A percentile compares a stretch with the other conserved stretches of the same genome.
Evolutionary conservation across 768 basidiomycete genomes (phyloP).

Genomic region (Psilocybe sp.): DNA sequence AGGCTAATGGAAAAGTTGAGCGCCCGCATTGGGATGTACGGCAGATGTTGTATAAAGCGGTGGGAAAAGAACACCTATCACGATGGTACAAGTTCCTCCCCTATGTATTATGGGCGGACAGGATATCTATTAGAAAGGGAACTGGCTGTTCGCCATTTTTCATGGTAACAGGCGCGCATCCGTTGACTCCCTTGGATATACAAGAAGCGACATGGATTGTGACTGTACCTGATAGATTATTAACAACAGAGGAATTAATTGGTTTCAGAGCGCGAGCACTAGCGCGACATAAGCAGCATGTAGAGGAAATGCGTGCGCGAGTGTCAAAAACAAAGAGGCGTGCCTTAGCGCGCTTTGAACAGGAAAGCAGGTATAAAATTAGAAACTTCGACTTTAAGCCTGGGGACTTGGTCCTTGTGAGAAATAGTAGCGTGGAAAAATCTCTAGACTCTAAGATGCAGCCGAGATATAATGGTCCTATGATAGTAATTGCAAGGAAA

Average conservation of each 20-base stretch:
- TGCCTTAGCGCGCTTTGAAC: constrained; percentile 1
- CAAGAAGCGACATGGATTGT: constrained; percentile 25
- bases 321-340: constrained; percentile 4
- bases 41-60: constrained; percentile 17
- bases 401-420: constrained; percentile 3
- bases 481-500: constrained; percentile 17
- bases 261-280: constrained; percentile 15
- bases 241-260: constrained; percentile 19
- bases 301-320: constrained; percentile 15
- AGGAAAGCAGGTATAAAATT: not conserved
- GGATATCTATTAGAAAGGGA: constrained; percentile 19
- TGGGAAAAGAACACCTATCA: constrained; percentile 14
- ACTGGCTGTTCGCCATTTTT: constrained; percentile 29
- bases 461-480: constrained; percentile 23
- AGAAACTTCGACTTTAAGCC: not conserved
- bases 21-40: constrained; percentile 17
- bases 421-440: constrained; percentile 11
- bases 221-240: constrained; percentile 10
- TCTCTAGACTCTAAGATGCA: constrained; percentile 21
- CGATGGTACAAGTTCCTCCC: constrained; percentile 27
- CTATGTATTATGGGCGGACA: constrained; percentile 32
- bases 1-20: constrained; percentile 19
- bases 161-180: constrained; percentile 28
- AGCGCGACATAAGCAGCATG: constrained; percentile 15
- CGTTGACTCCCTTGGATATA: constrained; percentile 24